Evolutionary conservation across 176 grass and related monocot species (phyloP).

Genomic region (Elymus sibiricus): DNA sequence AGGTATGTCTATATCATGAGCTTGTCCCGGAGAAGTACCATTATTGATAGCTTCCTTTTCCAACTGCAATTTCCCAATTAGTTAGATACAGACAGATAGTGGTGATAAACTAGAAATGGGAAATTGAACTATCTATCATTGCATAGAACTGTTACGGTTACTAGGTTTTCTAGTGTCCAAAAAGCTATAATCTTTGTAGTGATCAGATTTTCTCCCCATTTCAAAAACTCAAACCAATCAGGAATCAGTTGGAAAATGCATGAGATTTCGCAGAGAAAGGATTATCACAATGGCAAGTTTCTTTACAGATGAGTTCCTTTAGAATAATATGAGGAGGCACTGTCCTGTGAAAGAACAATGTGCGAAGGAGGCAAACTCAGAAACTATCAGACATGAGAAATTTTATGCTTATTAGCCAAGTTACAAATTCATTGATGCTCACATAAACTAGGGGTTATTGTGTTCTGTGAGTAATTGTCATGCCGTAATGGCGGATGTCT

Average conservation of each 20-base stretch:
- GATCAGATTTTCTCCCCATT: background rate
- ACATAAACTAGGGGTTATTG: too few species aligned
- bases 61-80: constrained; percentile 66
- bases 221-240: constrained; percentile 14
- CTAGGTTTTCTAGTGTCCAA: constrained; percentile 6
- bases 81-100: constrained; percentile 33
- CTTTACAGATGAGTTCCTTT: constrained; percentile 4
- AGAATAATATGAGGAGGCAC: background rate
- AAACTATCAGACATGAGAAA: background rate
- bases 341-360: background rate
- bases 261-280: background rate
- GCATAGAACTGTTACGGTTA: background rate
- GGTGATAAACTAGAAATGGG: constrained; percentile 16
- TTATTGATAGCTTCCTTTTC: constrained; percentile 90
- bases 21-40: constrained; percentile 62
- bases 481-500: too few species aligned
- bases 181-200: constrained; percentile 6
- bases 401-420: background rate
- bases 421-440: constrained; percentile 7
- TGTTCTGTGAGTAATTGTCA: too few species aligned
- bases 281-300: background rate
- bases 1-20: constrained; percentile 91
- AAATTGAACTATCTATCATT: too few species aligned
- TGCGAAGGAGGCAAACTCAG: background rate
- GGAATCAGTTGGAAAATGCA: constrained; percentile 17